Evolutionary conservation across 306 rosid species (phyloP), one percentile per base, ranked within the genome.

Genomic region (Chamaecrista fasciculata): DNA sequence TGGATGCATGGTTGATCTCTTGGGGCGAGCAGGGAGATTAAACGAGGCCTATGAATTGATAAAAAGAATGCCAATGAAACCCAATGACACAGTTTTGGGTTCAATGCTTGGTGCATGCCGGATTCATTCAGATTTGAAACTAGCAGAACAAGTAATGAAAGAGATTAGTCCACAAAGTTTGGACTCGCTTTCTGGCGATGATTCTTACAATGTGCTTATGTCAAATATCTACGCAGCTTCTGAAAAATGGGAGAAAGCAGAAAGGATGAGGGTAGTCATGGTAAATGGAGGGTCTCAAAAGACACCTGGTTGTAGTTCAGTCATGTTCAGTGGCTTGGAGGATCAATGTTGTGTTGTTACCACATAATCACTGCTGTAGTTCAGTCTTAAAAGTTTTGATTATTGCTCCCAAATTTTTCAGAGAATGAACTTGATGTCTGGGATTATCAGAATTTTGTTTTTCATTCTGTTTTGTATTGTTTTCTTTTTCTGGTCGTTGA

Each of bases 1-100:
- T 5, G 91, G 93, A 42, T 90, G 96, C 82, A 36, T 90, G 80
- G 87, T 85, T 69, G 91, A 90, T 52, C 93, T 85, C n/a, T 62
- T 80, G 69, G 96, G 89, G 11, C 67, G 91, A 56, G 87, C 86
- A 34, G 94, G 94, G 47, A 76, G 87, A 66, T 76, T 85, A 29
- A 78, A 58, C 40, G 86, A 87, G 72, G 96, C 94, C 58, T 78
- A 81, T 67, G 79, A 71, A 51, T 49, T 83, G 34, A 77, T 87
- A 19, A 61, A 78, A 70, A 71, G 66, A 62, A 83, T 87, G 89
- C 89, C 91, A 34, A 26, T 83, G 78, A 62, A 82, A 70, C 86
- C 91, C 53, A 87, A 85, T 74, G 78, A 80, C 73, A 74, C 70
- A 4, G 88, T 90, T 70, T 78, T 84, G 76, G 91, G 89, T 25